Evolutionary conservation across 108 stramenopile species (phyloP).

Genomic region (Pseudonitzschia pungens): DNA sequence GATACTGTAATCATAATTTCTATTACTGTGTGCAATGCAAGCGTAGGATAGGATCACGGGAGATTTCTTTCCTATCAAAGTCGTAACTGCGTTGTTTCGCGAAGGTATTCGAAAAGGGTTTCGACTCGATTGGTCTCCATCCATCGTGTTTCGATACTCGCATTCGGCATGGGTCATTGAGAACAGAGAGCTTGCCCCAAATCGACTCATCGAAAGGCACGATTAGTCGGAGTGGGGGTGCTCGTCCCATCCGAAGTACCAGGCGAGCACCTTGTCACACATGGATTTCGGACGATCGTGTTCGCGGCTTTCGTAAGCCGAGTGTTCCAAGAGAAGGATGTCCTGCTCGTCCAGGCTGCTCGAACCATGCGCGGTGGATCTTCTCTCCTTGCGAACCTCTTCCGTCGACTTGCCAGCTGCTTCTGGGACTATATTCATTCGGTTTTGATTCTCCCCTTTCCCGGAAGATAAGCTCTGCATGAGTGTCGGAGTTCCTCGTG

Average conservation of each 20-base stretch:
- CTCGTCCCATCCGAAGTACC: constrained; percentile 16
- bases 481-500: constrained; percentile 11
- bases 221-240: constrained; percentile 12
- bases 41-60: too few relatives aligned
- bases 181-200: too few relatives aligned
- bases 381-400: not conserved
- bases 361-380: not conserved
- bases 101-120: too few relatives aligned
- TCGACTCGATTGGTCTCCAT: too few relatives aligned
- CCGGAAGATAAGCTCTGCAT: not conserved
- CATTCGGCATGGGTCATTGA: too few relatives aligned
- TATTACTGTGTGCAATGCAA: too few relatives aligned
- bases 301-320: constrained; percentile 8
- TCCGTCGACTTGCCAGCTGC: not conserved
- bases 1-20: too few relatives aligned
- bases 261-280: constrained; percentile 7
- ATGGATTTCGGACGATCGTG: not conserved
- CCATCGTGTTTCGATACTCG: too few relatives aligned
- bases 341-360: constrained; percentile 1
- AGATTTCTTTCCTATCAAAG: too few relatives aligned
- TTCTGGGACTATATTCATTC: not conserved
- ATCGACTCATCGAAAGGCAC: too few relatives aligned
- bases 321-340: constrained; percentile 8
- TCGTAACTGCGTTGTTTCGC: too few relatives aligned
- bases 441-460: not conserved